A percentile compares a stretch with the other conserved stretches of the same genome.
Conservation (phyloP, 208 protist species). For the Borovskyia barvae region DNA sequence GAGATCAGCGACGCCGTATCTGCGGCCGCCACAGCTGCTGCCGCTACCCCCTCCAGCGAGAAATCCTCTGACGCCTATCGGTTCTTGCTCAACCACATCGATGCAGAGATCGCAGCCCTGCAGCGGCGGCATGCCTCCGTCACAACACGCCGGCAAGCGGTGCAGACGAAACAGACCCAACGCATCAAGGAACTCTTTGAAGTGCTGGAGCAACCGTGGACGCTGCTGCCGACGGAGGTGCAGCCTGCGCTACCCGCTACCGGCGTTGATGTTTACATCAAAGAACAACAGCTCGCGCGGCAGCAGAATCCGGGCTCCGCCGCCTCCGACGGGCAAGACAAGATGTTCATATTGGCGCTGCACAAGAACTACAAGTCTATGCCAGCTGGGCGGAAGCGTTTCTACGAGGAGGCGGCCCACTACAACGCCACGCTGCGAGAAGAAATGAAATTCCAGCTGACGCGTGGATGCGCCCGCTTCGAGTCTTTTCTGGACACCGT, state of each 20-base stretch:
- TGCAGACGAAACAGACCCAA: slow-evolving; percentile 41
- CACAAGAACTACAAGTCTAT: slow-evolving; percentile 63
- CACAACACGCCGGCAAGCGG: slow-evolving; percentile 29
- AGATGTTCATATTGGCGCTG: slow-evolving; percentile 58
- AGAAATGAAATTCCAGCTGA: slow-evolving; percentile 55
- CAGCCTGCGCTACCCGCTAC: slow-evolving; percentile 58
- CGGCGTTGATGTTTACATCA: slow-evolving; percentile 72
- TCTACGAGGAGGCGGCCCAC: slow-evolving; percentile 66
- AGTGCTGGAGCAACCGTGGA: slow-evolving; percentile 70
- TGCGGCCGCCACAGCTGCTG: background rate
- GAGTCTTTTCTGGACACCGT: slow-evolving; percentile 55
- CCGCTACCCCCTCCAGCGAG: slow-evolving; percentile 3
- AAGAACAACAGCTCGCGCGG: slow-evolving; percentile 45
- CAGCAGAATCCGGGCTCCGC: slow-evolving; percentile 1
- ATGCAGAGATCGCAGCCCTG: slow-evolving; percentile 71
- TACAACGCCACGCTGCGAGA: slow-evolving; percentile 54
- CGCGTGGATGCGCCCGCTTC: slow-evolving; percentile 60
- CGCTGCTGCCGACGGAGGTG: slow-evolving; percentile 47
- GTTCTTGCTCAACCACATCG: slow-evolving; percentile 78
- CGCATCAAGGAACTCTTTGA: slow-evolving; percentile 66
- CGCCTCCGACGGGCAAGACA: slow-evolving; percentile 31
- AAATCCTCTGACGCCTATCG: slow-evolving; percentile 66
- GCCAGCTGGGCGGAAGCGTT: slow-evolving; percentile 32
- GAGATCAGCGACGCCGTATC: background rate
- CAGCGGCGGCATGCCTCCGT: slow-evolving; percentile 55